A percentile compares a stretch with the other conserved stretches of the same genome.
Evolutionary conservation across 2,329 filamentous ascomycete species (phyloP).

Genomic region (Nothophaeocryptopus gaeumannii): DNA sequence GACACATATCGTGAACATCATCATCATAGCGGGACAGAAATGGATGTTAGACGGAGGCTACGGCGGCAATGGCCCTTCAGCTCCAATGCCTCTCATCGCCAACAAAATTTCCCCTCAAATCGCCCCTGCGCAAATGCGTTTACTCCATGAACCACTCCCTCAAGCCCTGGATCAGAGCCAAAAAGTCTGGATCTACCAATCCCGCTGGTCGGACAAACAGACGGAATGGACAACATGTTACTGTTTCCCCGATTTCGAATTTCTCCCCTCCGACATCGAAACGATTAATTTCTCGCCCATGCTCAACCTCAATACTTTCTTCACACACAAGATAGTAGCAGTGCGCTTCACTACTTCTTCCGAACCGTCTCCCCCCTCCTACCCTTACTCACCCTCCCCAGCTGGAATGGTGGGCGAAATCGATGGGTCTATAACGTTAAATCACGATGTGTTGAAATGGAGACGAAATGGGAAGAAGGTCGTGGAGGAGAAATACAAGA

Average conservation of each 20-base stretch:
- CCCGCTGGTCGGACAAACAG: constrained; percentile 33
- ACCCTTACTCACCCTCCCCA: constrained; percentile 16
- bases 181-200: constrained; percentile 45
- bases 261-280: constrained; percentile 58
- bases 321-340: constrained; percentile 55
- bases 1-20: constrained; percentile 45
- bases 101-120: constrained; percentile 17
- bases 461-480: constrained; percentile 34
- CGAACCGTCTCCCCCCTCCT: constrained; percentile 17
- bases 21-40: constrained; percentile 28
- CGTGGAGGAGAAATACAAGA: constrained; percentile 40
- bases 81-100: constrained; percentile 39
- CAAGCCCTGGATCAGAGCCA: constrained; percentile 28
- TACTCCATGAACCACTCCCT: constrained; percentile 18
- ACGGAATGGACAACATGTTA: constrained; percentile 59
- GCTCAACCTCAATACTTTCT: constrained; percentile 49
- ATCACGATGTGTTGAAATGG: constrained; percentile 30
- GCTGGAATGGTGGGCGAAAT: constrained; percentile 22
- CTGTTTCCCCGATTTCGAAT: constrained; percentile 64
- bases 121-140: constrained; percentile 20
- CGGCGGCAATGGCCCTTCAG: constrained; percentile 34
- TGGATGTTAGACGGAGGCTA: constrained; percentile 45
- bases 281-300: constrained; percentile 59
- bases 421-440: constrained; percentile 25
- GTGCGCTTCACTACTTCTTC: constrained; percentile 32